phyloP scores from a whole-genome alignment of 2,329 filamentous ascomycete species.

The Penicillium sp. region DNA sequence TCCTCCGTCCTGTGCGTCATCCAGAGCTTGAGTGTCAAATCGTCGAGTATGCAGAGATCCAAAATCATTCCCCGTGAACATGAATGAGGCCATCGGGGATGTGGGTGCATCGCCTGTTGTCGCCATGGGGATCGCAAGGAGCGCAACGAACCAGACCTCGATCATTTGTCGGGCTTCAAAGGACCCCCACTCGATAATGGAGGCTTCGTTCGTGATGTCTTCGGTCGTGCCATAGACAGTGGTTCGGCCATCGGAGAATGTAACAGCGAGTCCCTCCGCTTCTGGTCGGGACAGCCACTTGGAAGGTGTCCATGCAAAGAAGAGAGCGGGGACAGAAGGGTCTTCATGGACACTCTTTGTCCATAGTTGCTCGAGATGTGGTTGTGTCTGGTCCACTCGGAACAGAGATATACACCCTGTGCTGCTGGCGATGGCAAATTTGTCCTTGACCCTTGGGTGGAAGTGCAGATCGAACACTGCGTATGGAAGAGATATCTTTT shows the following conservation, averaged over 20 bases:
- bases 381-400: slow-evolving; percentile 18
- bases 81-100: slow-evolving; percentile 14
- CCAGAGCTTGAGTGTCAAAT: slow-evolving; percentile 20
- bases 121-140: slow-evolving; percentile 16
- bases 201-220: slow-evolving; percentile 8
- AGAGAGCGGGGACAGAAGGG: slow-evolving; percentile 58
- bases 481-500: slow-evolving; percentile 59
- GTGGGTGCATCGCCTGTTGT: background rate
- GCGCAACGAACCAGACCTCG: slow-evolving; percentile 38
- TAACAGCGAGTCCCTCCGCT: slow-evolving; percentile 57
- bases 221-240: slow-evolving; percentile 47
- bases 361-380: slow-evolving; percentile 32
- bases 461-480: slow-evolving; percentile 86
- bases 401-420: slow-evolving; percentile 48
- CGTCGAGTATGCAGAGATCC: slow-evolving; percentile 30
- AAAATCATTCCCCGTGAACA: slow-evolving; percentile 39
- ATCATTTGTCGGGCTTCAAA: slow-evolving; percentile 30
- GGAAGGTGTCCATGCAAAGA: slow-evolving; percentile 65
- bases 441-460: slow-evolving; percentile 49
- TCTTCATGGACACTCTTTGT: slow-evolving; percentile 49
- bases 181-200: slow-evolving; percentile 19
- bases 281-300: slow-evolving; percentile 19
- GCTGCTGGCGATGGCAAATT: slow-evolving; percentile 72
- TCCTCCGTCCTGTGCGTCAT: slow-evolving; percentile 8
- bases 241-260: slow-evolving; percentile 63